A percentile compares a stretch with the other conserved stretches of the same genome.
Conservation (phyloP, 176 grass and related monocot species). For the Raddia guianensis region DNA sequence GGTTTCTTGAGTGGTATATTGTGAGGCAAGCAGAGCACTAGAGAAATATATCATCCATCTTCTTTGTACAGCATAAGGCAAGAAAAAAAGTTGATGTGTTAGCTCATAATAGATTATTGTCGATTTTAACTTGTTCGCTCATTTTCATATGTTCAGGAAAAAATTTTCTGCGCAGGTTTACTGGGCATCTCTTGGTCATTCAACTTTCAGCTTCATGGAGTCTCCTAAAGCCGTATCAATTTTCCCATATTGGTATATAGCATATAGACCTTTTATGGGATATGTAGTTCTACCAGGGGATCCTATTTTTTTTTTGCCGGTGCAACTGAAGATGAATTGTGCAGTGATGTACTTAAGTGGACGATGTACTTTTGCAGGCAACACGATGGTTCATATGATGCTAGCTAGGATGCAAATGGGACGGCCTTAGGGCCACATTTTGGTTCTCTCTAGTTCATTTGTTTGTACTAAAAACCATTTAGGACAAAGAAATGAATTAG, state of each 20-base stretch:
- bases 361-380: too few species aligned
- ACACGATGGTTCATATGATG: too few species aligned
- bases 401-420: too few species aligned
- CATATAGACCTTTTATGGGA: neutral
- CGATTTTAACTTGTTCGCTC: neutral
- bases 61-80: neutral
- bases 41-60: neutral
- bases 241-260: neutral
- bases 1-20: conserved; percentile 80
- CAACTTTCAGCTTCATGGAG: neutral
- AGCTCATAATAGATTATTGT: neutral
- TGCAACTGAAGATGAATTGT: neutral
- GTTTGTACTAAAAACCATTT: too few species aligned
- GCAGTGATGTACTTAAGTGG: neutral
- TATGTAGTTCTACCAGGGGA: neutral
- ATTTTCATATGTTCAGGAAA: neutral
- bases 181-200: neutral
- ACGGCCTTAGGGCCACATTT: too few species aligned
- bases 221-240: too few species aligned
- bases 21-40: conserved; percentile 39
- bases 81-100: neutral
- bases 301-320: neutral
- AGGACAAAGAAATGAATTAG: too few species aligned
- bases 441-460: too few species aligned
- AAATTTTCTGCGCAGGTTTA: neutral